Evolutionary conservation across 257 asterid species (phyloP).

Genomic region (Buddleja alternifolia): DNA sequence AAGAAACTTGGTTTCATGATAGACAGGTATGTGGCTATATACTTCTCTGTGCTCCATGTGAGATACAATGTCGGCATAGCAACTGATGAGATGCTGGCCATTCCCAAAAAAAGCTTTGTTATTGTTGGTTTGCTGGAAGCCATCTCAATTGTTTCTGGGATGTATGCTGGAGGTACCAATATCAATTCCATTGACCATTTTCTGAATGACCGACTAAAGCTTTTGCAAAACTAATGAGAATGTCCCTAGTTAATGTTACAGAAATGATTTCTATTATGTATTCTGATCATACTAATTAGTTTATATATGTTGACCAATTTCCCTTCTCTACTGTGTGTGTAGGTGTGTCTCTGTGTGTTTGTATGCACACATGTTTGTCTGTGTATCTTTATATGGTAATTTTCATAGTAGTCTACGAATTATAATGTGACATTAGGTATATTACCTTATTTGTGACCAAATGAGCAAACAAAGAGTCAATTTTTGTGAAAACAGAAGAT

Average conservation of each 20-base stretch:
- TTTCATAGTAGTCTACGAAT: background rate
- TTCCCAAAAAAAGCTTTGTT: constrained; percentile 58
- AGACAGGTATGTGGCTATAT: constrained; percentile 58
- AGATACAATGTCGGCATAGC: constrained; percentile 58
- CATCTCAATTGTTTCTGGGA: constrained; percentile 53
- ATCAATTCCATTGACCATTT: constrained; percentile 5
- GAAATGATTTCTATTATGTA: background rate
- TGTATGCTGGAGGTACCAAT: constrained; percentile 71
- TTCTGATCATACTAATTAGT: constrained; percentile 1
- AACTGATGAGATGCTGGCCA: constrained; percentile 68
- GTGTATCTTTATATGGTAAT: background rate
- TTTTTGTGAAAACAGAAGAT: background rate
- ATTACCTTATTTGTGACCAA: constrained; percentile 5
- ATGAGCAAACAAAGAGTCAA: background rate
- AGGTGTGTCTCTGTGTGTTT: background rate
- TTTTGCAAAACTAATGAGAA: background rate
- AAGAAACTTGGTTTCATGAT: constrained; percentile 24
- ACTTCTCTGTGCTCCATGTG: constrained; percentile 46
- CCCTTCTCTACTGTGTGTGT: background rate
- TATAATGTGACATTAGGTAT: background rate
- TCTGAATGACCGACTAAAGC: background rate
- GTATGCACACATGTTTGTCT: background rate
- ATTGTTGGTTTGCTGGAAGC: constrained; percentile 69
- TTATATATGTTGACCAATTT: background rate
- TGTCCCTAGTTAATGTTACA: background rate